Base-by-base conservation (phyloP, 164 flowering plant species). In the Aristolochia fimbriata region DNA sequence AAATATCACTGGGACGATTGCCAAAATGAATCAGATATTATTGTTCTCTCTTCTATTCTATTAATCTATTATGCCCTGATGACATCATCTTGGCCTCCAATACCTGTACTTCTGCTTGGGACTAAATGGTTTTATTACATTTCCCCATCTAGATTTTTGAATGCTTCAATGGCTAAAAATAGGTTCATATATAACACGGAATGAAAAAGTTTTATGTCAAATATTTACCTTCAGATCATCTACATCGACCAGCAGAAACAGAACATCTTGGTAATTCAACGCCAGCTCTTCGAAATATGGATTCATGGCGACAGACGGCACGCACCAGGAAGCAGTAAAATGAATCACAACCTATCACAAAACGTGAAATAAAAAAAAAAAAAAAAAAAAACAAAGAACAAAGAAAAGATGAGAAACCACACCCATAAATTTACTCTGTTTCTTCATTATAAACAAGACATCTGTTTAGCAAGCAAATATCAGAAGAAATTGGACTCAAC, bases 301-400 rank as follows among this genome's bases (percentile, higher is more conserved):
- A 51, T 79, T 79, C 93, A 86, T 86, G 33, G 76, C 87, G 58
- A 86, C 77, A 0, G 93, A 86, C 8, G 88, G 88, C 62, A 82
- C 74, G 69, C 93, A 86, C 93, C 93, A 86, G 9, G 81, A 47
- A 49, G 93, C 93, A 49, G 83, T 79, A 58, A 86, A 86, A 69
- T 86, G 93, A n/a, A 70, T 81, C 60, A 78, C 78, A 59, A 83
- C 60, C 93, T 86, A 50, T 13, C 30, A 10, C 30, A 52, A 4
- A 22, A 16, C 20, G 17, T 2, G 19, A 16, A 49, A 49, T 16
- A 21, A 51, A 14, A 51, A 51, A 13, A 20, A 12, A 0, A 51
- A 20, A 3, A 51, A 51, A 2, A 15, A n/a, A 22, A 24, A 23
- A 15, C 15, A n/a, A 22, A 12, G 19, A 12, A n/a, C 21, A 20